Percentiles rank a stretch among this genome's conserved stretches.
These are phyloP conservation scores for Cladosporium sp. DNA, from an alignment of 2,329 filamentous ascomycete genomes.

Conservation along the genomic window DNA sequence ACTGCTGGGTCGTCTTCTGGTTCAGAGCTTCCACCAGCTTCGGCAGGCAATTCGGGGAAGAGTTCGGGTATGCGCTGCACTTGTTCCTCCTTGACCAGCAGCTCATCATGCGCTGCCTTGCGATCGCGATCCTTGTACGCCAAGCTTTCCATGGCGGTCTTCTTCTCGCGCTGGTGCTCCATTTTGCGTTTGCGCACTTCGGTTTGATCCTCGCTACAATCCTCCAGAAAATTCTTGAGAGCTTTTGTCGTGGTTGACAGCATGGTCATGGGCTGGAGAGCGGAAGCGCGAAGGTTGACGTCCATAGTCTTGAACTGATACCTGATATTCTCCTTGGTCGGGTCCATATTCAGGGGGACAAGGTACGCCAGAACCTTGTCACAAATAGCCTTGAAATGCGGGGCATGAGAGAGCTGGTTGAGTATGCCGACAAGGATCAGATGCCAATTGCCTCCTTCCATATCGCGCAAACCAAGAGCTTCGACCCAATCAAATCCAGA, in stretches of 20 bases:
- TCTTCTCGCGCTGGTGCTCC: slow-evolving; percentile 77
- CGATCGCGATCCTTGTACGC: slow-evolving; percentile 28
- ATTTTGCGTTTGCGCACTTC: slow-evolving; percentile 94
- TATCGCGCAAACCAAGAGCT: slow-evolving; percentile 75
- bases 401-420: slow-evolving; percentile 75
- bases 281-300: slow-evolving; percentile 75
- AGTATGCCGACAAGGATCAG: slow-evolving; percentile 82
- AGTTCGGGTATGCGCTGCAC: slow-evolving; percentile 34
- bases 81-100: slow-evolving; percentile 27
- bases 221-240: slow-evolving; percentile 82
- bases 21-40: slow-evolving; percentile 58
- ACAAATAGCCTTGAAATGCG: slow-evolving; percentile 65
- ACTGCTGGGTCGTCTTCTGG: slow-evolving; percentile 62
- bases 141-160: slow-evolving; percentile 55
- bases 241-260: slow-evolving; percentile 82
- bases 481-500: slow-evolving; percentile 79
- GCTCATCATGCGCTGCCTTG: slow-evolving; percentile 39
- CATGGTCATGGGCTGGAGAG: slow-evolving; percentile 80
- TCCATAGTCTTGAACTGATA: slow-evolving; percentile 71
- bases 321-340: slow-evolving; percentile 69
- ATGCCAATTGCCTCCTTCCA: slow-evolving; percentile 86
- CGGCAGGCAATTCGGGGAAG: slow-evolving; percentile 26
- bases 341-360: slow-evolving; percentile 72
- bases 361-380: slow-evolving; percentile 76
- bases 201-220: slow-evolving; percentile 92